Percentiles rank a stretch among this genome's conserved stretches.
phyloP scores from a whole-genome alignment of 805 yeast genomes.

The Wickerhamomyces ciferrii region DNA sequence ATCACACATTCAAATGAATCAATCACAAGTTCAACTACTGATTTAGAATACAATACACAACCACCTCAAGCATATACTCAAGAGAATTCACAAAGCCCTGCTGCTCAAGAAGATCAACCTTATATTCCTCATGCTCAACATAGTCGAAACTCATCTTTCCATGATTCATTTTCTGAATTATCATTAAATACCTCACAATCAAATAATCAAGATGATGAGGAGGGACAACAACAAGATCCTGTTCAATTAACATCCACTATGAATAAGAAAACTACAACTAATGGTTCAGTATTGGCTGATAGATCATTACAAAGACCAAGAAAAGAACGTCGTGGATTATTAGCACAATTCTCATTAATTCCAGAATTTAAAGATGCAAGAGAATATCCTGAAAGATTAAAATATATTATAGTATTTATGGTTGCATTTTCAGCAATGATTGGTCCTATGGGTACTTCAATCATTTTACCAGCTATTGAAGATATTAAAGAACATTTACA shows the following conservation, averaged over 20 bases:
- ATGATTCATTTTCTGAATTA: not conserved
- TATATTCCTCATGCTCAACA: not conserved
- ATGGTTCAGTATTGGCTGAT: constrained; percentile 1
- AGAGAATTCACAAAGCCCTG: not conserved
- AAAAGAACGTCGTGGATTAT: constrained; percentile 43
- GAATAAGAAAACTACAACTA: not conserved
- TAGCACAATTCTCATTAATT: constrained; percentile 41
- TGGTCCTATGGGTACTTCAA: constrained; percentile 90
- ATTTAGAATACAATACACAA: not conserved
- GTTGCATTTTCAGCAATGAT: constrained; percentile 71
- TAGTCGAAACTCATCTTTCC: not conserved
- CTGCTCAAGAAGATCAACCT: not conserved
- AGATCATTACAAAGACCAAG: constrained; percentile 10
- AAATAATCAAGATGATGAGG: constrained; percentile 1
- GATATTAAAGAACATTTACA: constrained; percentile 48
- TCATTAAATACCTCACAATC: not conserved
- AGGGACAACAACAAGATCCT: constrained; percentile 24
- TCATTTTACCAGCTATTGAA: constrained; percentile 72
- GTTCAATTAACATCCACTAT: constrained; percentile 12
- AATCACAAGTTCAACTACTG: not conserved
- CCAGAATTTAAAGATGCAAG: constrained; percentile 77
- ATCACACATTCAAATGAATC: not conserved
- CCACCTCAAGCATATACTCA: not conserved
- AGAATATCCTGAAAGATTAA: constrained; percentile 45
- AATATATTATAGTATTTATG: constrained; percentile 51